Evolutionary conservation across 1,284 basidiomycete genomes (phyloP).

Genomic region (Ustilago cynodontis): DNA sequence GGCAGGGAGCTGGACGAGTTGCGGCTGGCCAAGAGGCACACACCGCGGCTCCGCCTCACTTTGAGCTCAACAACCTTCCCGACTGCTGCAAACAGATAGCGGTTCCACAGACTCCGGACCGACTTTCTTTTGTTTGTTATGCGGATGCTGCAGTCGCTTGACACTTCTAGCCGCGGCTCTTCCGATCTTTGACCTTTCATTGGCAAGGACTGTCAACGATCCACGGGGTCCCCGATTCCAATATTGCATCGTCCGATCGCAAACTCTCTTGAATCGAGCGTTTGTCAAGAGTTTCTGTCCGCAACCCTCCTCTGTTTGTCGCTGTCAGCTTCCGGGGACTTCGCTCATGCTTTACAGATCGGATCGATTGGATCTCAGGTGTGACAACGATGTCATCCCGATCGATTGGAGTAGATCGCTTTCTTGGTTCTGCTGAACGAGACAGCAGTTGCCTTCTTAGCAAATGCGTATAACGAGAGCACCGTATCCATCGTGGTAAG

Average conservation of each 20-base stretch:
- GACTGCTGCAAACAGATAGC: not conserved
- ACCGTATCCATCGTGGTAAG: not conserved
- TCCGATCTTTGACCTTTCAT: not conserved
- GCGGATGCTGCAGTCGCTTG: not conserved
- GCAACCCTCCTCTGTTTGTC: not conserved
- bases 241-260: no score
- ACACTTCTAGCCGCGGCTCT: not conserved
- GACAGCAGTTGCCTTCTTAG: no score
- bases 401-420: not conserved
- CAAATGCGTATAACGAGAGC: not conserved
- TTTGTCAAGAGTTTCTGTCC: no score
- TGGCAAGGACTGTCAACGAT: not conserved
- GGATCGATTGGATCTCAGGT: not conserved
- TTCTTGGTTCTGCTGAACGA: not conserved
- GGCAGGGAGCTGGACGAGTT: not conserved
- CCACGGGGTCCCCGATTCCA: not conserved
- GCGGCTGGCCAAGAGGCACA: not conserved
- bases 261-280: no score
- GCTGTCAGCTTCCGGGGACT: constrained; percentile 1
- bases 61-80: not conserved
- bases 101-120: not conserved
- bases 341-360: not conserved
- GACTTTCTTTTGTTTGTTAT: not conserved
- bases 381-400: not conserved
- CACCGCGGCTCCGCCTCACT: not conserved